phyloP scores from a whole-genome alignment of 306 rosid genomes.

The Cucurbita ficifolia region DNA sequence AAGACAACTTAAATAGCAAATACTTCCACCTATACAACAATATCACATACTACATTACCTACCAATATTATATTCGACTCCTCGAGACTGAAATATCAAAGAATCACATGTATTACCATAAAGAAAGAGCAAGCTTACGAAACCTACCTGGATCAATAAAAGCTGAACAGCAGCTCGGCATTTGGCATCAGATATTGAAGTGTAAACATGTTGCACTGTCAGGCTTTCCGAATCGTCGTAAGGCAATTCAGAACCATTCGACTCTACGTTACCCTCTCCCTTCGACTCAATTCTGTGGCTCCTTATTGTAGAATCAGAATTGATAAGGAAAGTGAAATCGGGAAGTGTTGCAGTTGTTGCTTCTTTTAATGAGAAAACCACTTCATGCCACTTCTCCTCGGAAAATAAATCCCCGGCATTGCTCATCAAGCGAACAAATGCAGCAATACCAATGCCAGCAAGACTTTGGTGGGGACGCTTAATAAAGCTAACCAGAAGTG shows the following conservation, averaged over 20 bases:
- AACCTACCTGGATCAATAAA: conserved; percentile 81
- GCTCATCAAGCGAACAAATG: conserved; percentile 95
- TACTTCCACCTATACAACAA: neutral
- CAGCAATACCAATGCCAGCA: conserved; percentile 97
- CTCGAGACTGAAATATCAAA: neutral
- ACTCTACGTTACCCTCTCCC: conserved; percentile 36
- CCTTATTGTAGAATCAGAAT: conserved; percentile 21
- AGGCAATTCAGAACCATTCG: conserved; percentile 27
- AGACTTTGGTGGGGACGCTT: conserved; percentile 96
- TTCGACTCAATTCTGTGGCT: conserved; percentile 25
- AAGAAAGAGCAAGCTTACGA: neutral
- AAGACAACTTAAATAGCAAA: neutral
- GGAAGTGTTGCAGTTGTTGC: conserved; percentile 86
- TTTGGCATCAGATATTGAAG: conserved; percentile 55
- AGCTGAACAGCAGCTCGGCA: conserved; percentile 96
- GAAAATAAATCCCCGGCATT: conserved; percentile 84
- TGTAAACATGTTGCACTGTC: conserved; percentile 31
- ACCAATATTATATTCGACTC: neutral
- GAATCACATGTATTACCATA: neutral
- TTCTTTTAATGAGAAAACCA: conserved; percentile 67
- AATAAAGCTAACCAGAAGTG: conserved; percentile 83
- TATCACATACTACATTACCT: neutral
- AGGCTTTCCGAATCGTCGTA: conserved; percentile 32
- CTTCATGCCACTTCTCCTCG: conserved; percentile 94
- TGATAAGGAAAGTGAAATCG: conserved; percentile 50